Evolutionary conservation across 495 filamentous ascomycete genomes (phyloP).

Genomic region (Neurospora sp.): DNA sequence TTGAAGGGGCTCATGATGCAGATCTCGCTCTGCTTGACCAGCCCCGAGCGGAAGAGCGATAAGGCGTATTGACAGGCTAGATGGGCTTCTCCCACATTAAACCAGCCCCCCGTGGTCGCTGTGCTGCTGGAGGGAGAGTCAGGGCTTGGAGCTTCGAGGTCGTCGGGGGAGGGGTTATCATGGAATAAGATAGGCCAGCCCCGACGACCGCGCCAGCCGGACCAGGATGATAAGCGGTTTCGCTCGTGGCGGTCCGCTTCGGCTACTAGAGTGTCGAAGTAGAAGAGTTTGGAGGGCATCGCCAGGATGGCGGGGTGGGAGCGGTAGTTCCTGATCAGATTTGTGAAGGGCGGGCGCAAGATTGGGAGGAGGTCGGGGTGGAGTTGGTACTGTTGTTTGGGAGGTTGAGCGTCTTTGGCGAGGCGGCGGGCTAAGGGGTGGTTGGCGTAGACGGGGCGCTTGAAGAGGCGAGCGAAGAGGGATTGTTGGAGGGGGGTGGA

Average conservation of each 20-base stretch:
- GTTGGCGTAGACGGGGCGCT: slow-evolving; percentile 32
- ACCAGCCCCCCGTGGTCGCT: slow-evolving; percentile 34
- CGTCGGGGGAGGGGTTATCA: slow-evolving; percentile 35
- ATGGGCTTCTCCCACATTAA: slow-evolving; percentile 38
- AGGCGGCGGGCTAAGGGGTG: slow-evolving; percentile 38
- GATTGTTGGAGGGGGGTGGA: slow-evolving; percentile 31
- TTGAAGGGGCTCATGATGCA: slow-evolving; percentile 47
- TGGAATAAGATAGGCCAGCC: slow-evolving; percentile 41
- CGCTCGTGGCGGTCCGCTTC: slow-evolving; percentile 24
- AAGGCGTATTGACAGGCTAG: slow-evolving; percentile 34
- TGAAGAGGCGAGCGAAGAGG: slow-evolving; percentile 43
- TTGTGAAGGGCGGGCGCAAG: slow-evolving; percentile 40
- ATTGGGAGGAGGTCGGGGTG: slow-evolving; percentile 13
- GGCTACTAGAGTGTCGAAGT: slow-evolving; percentile 42
- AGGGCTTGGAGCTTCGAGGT: slow-evolving; percentile 38
- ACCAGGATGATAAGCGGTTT: slow-evolving; percentile 29
- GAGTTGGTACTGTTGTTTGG: slow-evolving; percentile 5
- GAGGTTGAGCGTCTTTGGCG: neutral
- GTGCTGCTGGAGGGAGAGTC: slow-evolving; percentile 6
- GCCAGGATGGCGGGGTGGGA: slow-evolving; percentile 48
- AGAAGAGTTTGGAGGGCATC: slow-evolving; percentile 42
- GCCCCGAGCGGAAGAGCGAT: slow-evolving; percentile 23
- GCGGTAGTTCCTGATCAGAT: slow-evolving; percentile 49
- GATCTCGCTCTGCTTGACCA: slow-evolving; percentile 33
- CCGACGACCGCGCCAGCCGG: slow-evolving; percentile 34